Percentiles rank a stretch among this genome's conserved stretches.
Evolutionary conservation across 1,284 basidiomycete species (phyloP).

Genomic region (Austroboletus niveus): DNA sequence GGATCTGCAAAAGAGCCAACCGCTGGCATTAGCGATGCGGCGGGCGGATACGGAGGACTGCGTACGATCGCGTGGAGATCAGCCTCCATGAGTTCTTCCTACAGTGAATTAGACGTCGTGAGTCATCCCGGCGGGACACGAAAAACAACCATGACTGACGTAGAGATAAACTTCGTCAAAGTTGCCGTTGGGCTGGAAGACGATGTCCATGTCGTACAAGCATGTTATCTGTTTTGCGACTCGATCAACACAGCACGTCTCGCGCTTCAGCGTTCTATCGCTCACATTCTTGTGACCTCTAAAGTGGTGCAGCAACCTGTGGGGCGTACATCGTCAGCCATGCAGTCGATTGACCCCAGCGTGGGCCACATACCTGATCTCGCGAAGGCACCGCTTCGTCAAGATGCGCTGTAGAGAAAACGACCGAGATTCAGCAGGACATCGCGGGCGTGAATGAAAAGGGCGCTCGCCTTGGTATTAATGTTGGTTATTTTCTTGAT

Average conservation of each 20-base stretch:
- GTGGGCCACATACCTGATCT: slow-evolving; percentile 70
- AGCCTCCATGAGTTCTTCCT: slow-evolving; percentile 99
- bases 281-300: slow-evolving; percentile 93
- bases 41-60: background rate
- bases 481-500: slow-evolving; percentile 99
- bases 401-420: slow-evolving; percentile 70
- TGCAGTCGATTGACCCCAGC: background rate
- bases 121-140: background rate
- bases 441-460: background rate
- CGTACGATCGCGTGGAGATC: slow-evolving; percentile 96
- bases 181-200: slow-evolving; percentile 83
- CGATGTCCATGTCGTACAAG: slow-evolving; percentile 96
- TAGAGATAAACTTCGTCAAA: slow-evolving; percentile 97
- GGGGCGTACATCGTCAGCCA: slow-evolving; percentile 5
- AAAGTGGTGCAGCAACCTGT: slow-evolving; percentile 89
- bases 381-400: slow-evolving; percentile 91
- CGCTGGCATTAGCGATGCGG: background rate
- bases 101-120: background rate
- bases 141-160: slow-evolving; percentile 42
- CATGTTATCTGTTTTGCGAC: slow-evolving; percentile 68
- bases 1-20: slow-evolving; percentile 59
- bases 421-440: slow-evolving; percentile 4
- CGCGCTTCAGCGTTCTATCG: background rate
- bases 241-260: background rate
- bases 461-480: slow-evolving; percentile 78